Base-by-base conservation (phyloP, 2,329 filamentous ascomycete genomes). In the Aspergillus novoparasiticus region DNA sequence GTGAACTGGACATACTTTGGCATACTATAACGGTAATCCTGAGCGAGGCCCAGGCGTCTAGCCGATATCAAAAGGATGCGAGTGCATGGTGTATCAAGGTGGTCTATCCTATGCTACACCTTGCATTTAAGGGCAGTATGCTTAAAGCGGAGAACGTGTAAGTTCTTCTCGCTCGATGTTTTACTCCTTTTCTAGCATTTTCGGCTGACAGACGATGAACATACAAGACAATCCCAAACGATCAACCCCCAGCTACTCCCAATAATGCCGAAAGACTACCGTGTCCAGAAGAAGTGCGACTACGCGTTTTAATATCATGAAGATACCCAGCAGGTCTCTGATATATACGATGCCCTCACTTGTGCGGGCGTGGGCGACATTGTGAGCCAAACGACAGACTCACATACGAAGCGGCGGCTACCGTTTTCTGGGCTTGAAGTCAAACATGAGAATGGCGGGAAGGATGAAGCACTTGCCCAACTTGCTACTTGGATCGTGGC, bases 401-500 rank as follows among this genome's bases (percentile, higher is more conserved):
- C 41, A 0, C 14, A 12, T 32, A 58, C 41, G 16, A 58, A 58
- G 56, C 56, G 41, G 5, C 5, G 45, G 23, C 3, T 34, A 6
- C 41, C 48, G 3, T 48, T 58, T 16, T 32, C 56, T 9, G 41
- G 56, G 26, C 28, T 46, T 30, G 41, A 23, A 45, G 56, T 58
- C 9, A 45, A 46, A 34, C 8, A 28, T 12, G 16, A 26, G 26
- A 46, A 58, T 34, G 56, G 56, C 9, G 41, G 56, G 8, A 58
- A 58, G 23, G 45, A 19, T n/a, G 56, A 58, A 21, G 41, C 56
- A 46, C 56, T 48, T 11, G 43, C 14, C 12, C 43, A 58, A 36
- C 43, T 58, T 21, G 57, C 43, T 6, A 48, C 46, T 6, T 58
- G 57, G 57, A 8, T 58, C 6, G 57, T 45, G 21, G 43, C 43